Evolutionary conservation across 2,329 filamentous ascomycete species (phyloP).

Genomic region (Fusarium sp.): DNA sequence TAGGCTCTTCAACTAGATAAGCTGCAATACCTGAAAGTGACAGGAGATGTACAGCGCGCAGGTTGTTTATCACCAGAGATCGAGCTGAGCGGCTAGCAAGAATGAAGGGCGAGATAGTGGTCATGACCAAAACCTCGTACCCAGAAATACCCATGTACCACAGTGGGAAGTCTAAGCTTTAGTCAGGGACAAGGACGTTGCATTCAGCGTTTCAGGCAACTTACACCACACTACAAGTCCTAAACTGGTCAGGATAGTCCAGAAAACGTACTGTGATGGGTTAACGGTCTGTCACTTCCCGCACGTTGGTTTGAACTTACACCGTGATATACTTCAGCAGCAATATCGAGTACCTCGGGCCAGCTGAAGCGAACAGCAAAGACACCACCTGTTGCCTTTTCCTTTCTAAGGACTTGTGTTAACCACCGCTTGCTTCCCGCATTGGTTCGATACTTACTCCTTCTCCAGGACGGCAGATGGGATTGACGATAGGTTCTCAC

Average conservation of each 20-base stretch:
- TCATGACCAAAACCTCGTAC: slow-evolving; percentile 91
- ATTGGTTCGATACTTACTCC: slow-evolving; percentile 71
- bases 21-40: slow-evolving; percentile 85
- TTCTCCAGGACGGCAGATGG: slow-evolving; percentile 74
- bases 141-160: slow-evolving; percentile 99
- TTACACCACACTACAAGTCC: slow-evolving; percentile 94
- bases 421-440: slow-evolving; percentile 27
- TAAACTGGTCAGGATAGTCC: slow-evolving; percentile 92
- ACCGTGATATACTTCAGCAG: slow-evolving; percentile 92
- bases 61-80: slow-evolving; percentile 76
- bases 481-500: slow-evolving; percentile 64
- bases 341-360: slow-evolving; percentile 82
- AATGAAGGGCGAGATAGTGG: slow-evolving; percentile 84
- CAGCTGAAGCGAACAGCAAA: slow-evolving; percentile 82
- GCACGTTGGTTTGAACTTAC: slow-evolving; percentile 64
- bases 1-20: slow-evolving; percentile 81
- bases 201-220: slow-evolving; percentile 54
- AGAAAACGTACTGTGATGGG: slow-evolving; percentile 84
- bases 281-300: slow-evolving; percentile 38
- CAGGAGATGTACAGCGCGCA: slow-evolving; percentile 80
- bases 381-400: slow-evolving; percentile 78
- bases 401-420: slow-evolving; percentile 71
- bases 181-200: slow-evolving; percentile 33
- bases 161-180: slow-evolving; percentile 83
- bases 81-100: slow-evolving; percentile 81